Conservation (phyloP, 345 rosid species). For the Boechera stricta region DNA sequence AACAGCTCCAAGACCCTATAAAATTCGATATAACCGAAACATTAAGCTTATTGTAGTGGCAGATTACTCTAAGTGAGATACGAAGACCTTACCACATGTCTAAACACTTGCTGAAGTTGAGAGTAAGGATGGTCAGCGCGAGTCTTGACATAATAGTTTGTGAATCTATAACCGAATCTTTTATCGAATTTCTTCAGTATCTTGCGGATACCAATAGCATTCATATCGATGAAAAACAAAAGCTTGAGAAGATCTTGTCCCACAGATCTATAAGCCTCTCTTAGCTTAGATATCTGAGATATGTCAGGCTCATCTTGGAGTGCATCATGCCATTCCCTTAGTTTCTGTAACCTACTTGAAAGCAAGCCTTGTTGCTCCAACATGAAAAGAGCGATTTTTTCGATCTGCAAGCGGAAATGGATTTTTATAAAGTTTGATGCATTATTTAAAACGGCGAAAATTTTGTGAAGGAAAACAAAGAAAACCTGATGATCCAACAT, state of each 20-base stretch:
- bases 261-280: conserved; percentile 77
- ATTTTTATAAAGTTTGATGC: background rate
- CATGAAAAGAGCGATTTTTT: conserved; percentile 83
- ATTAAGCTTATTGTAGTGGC: background rate
- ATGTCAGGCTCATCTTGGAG: conserved; percentile 68
- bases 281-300: conserved; percentile 59
- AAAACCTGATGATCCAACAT: conserved; percentile 87
- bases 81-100: conserved; percentile 80
- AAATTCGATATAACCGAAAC: conserved; percentile 20
- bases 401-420: conserved; percentile 60
- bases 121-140: conserved; percentile 99
- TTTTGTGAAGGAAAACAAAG: conserved; percentile 20
- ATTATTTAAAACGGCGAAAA: background rate
- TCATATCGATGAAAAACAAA: conserved; percentile 75
- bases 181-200: conserved; percentile 95
- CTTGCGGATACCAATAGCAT: conserved; percentile 88
- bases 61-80: background rate
- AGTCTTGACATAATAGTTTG: conserved; percentile 87
- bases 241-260: conserved; percentile 87
- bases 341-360: conserved; percentile 76
- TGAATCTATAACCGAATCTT: conserved; percentile 87
- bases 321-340: conserved; percentile 72
- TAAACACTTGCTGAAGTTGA: conserved; percentile 93
- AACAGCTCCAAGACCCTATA: conserved; percentile 95
- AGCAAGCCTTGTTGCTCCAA: conserved; percentile 95